Evolutionary conservation across 2,329 filamentous ascomycete genomes (phyloP), one percentile per base, ranked within the genome.

Genomic region (Pyrenophora teres): DNA sequence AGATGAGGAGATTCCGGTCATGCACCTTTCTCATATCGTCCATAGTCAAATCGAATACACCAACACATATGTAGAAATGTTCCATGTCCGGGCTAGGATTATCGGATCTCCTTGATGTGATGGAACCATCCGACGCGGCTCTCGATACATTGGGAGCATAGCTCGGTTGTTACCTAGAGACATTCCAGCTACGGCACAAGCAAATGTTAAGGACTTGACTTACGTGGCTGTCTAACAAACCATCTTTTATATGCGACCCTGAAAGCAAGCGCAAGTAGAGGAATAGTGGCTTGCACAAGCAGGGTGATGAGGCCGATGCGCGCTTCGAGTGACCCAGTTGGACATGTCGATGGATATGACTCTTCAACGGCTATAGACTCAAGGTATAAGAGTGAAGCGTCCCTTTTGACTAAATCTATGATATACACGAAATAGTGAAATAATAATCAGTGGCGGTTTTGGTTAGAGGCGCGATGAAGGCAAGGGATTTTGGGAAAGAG

Each of bases 291-390:
- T 12, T 49, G 39, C 10, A 49, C 32, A 3, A 49, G 25, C 9
- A 49, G 38, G 19, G 46, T 36, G 16, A 23, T 12, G 25, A 49
- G 46, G 15, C 32, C 32, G 25, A 49, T 49, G 15, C 46, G 46
- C 6, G 46, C 46, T 38, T 49, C 39, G 2, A 49, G 39, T 10
- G 46, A 37, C 46, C 46, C 46, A 49, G 10, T 12, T 36, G 15
- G 23, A 4, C 39, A 49, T 49, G 4, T 23, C 37, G 23, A 6
- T 10, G 10, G 5, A 8, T 2, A 4, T 10, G 10, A 7, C 10
- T 38, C 6, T 25, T 25, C 23, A 9, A 9, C 2, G 8, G 8
- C 21, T 23, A 7, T 23, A 23, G 21, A 23, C 21, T 25, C 4
- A 7, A 25, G 8, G 7, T 25, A 7, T 25, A 9, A 8, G 23